Evolutionary conservation across 495 filamentous ascomycete species (phyloP).

Genomic region (Aspergillus baeticus): DNA sequence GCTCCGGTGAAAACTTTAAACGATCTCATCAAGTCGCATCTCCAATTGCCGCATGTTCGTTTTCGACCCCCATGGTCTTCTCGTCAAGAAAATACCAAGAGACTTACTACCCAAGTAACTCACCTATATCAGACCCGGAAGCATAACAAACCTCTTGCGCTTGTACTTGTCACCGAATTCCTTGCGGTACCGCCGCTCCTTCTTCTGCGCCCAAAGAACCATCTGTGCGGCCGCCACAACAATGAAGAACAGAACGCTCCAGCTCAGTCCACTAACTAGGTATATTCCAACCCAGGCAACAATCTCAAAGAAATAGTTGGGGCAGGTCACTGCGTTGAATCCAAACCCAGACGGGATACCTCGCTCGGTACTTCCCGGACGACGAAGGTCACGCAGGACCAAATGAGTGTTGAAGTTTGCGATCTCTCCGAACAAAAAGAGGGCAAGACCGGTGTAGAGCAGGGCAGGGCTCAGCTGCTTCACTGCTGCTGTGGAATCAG

Average conservation of each 20-base stretch:
- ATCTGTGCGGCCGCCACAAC: slow-evolving; percentile 69
- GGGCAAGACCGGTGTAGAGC: slow-evolving; percentile 59
- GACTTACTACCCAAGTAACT: background rate
- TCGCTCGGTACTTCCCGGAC: slow-evolving; percentile 75
- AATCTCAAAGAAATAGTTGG: slow-evolving; percentile 95
- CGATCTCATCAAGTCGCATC: too few relatives aligned
- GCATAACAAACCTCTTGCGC: slow-evolving; percentile 77
- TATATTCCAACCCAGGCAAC: slow-evolving; percentile 78
- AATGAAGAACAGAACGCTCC: slow-evolving; percentile 71
- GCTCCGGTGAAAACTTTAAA: too few relatives aligned
- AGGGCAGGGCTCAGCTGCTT: slow-evolving; percentile 42
- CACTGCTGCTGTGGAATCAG: slow-evolving; percentile 57
- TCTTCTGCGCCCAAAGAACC: slow-evolving; percentile 84
- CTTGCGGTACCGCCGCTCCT: slow-evolving; percentile 84
- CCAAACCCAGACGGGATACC: slow-evolving; percentile 85
- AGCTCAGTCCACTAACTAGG: slow-evolving; percentile 72
- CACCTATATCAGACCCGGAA: slow-evolving; percentile 64
- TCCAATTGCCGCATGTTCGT: too few relatives aligned
- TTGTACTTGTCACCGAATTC: slow-evolving; percentile 89
- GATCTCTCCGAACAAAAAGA: slow-evolving; percentile 75
- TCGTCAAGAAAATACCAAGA: background rate
- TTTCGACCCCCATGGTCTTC: too few relatives aligned
- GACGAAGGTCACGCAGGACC: slow-evolving; percentile 70
- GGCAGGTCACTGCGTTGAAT: slow-evolving; percentile 87
- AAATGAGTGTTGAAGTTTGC: slow-evolving; percentile 78